Percentiles rank a stretch among this genome's conserved stretches.
Evolutionary conservation across 495 filamentous ascomycete genomes (phyloP).

Genomic region (Hyphodiscus hymeniophilus): DNA sequence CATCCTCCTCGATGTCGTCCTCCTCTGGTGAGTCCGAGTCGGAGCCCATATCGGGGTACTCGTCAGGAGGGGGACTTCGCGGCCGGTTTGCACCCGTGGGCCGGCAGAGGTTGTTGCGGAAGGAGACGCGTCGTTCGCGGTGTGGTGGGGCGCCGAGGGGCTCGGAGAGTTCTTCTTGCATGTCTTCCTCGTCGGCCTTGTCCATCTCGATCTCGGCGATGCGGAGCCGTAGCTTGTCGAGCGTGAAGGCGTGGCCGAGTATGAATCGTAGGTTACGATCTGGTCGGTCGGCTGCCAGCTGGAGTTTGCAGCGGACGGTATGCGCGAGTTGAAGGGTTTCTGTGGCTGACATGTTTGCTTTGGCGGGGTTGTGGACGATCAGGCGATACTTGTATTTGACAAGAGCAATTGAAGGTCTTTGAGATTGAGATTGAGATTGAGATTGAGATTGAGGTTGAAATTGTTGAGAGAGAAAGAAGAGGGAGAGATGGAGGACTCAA

Average conservation of each 20-base stretch:
- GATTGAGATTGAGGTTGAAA: too few relatives aligned
- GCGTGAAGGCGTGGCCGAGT: conserved; percentile 14
- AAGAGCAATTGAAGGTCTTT: too few relatives aligned
- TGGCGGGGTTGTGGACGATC: too few relatives aligned
- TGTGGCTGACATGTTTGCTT: too few relatives aligned
- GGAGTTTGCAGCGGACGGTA: conserved; percentile 12
- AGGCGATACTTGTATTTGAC: too few relatives aligned
- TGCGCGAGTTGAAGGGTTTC: background rate
- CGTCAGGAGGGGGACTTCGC: conserved; percentile 2
- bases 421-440: too few relatives aligned
- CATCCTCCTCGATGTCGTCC: conserved; percentile 5
- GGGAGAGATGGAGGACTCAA: conserved; percentile 16
- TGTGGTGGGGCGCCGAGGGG: background rate
- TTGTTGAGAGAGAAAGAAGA: conserved; percentile 1
- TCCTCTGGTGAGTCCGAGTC: conserved; percentile 5
- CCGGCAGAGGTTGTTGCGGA: background rate
- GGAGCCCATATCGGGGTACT: background rate
- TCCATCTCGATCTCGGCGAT: conserved; percentile 8
- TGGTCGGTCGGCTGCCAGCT: conserved; percentile 12
- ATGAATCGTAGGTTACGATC: conserved; percentile 14
- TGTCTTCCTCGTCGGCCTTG: background rate
- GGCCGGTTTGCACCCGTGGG: background rate
- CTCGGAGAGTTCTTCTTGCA: background rate
- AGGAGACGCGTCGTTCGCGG: background rate
- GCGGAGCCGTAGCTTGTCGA: conserved; percentile 7